A percentile compares a stretch with the other conserved stretches of the same genome.
phyloP scores from a whole-genome alignment of 1,284 basidiomycete species.

The Amylostereum chailletii region DNA sequence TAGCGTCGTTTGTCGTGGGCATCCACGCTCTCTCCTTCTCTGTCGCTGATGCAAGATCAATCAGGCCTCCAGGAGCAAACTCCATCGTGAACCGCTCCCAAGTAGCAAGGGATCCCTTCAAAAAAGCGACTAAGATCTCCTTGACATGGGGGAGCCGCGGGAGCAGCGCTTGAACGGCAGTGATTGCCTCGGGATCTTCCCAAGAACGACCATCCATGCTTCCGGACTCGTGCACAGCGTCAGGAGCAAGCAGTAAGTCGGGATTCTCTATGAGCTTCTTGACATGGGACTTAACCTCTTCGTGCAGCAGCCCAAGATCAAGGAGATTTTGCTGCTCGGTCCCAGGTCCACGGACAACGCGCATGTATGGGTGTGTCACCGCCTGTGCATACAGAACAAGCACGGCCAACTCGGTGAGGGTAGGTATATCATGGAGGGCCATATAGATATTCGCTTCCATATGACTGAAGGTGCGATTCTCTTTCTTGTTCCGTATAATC shows the following conservation, averaged over 20 bases:
- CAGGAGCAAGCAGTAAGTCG: conserved; percentile 10
- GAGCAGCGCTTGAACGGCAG: conserved; percentile 6
- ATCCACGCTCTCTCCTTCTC: conserved; percentile 1
- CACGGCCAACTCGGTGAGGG: conserved; percentile 26
- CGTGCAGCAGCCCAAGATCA: neutral
- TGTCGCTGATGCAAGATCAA: neutral
- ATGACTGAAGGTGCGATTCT: conserved; percentile 16
- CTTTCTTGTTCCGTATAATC: conserved; percentile 19
- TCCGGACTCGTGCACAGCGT: conserved; percentile 6
- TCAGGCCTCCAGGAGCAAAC: neutral
- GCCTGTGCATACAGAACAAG: conserved; percentile 20
- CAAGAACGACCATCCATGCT: conserved; percentile 17
- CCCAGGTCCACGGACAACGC: neutral
- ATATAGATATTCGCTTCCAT: conserved; percentile 26
- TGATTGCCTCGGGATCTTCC: conserved; percentile 17
- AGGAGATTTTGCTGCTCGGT: neutral
- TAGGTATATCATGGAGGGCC: conserved; percentile 23
- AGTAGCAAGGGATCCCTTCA: neutral
- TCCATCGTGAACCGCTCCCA: conserved; percentile 6
- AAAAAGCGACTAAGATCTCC: conserved; percentile 10
- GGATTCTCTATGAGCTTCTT: conserved; percentile 14
- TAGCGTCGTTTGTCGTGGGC: conserved; percentile 4
- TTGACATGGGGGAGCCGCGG: conserved; percentile 11
- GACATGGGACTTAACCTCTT: conserved; percentile 5
- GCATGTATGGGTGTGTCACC: conserved; percentile 9